Base-by-base conservation (phyloP, 768 basidiomycete species). In the Mycena vulgaris region DNA sequence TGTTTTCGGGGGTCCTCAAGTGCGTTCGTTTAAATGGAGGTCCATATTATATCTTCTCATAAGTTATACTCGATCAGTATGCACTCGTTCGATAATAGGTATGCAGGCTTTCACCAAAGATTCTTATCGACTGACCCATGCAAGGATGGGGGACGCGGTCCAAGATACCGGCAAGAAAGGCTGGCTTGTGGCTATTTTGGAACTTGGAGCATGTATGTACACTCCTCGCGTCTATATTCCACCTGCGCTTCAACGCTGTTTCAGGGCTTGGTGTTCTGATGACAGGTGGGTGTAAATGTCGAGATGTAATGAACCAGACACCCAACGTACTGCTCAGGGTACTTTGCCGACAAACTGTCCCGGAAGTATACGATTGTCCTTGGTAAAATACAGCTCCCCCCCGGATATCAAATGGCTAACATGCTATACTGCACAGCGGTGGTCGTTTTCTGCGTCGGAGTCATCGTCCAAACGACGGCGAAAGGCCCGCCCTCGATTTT, bases 1-100 rank as follows among this genome's bases (percentile, higher is more conserved):
- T 94, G 19, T 93, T 94, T 79, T 93, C 92, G 35, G 89, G 91
- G 69, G 92, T 93, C 31, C 87, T 94, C 52, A 84, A 81, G 90
- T 92, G 76, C 45, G 84, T 74, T 35, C 31, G 74, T 68, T 45
- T 10, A 21, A 16, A 10, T 27, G 21, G 57, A 37, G 48, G 23
- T 69, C 45, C 19, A 55, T 25, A 13, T 33, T 30, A 45, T 14
- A 25, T 13, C 5, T 21, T 66, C 66, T 47, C 39, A 66, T 66
- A 30, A 5, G 27, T 45, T 60, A n/a, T n/a, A n/a, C n/a, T 66
- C 19, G 31, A 19, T 35, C 63, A 87, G 85, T 37, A 89, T 90
- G 89, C 59, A 75, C 45, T 84, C 86, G 14, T 90, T 90, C 73
- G 79, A 86, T 40, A 30, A 79, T 10, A 84, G 71, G 76, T 75